Evolutionary conservation across 2,329 filamentous ascomycete genomes (phyloP), one percentile per base, ranked within the genome.

Genomic region (Nigrospora sphaerica): DNA sequence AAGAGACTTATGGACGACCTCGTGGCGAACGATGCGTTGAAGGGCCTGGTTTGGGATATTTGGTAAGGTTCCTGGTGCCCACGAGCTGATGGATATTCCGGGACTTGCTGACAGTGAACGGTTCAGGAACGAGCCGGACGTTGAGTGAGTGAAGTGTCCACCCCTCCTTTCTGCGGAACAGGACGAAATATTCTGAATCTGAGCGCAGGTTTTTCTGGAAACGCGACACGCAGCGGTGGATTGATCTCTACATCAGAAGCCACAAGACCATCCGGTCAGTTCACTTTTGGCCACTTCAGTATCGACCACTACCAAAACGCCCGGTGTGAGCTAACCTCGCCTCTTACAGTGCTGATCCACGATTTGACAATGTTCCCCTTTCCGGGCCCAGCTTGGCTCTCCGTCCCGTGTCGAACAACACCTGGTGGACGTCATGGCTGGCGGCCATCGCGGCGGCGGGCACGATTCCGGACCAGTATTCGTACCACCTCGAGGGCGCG

Each of bases 1-100:
- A 49, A 53, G 9, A 56, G 52, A 9, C 45, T 67, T 11, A 47
- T 60, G 46, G 49, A 50, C 7, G 63, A 60, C 39, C 46, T 58
- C 16, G 57, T 52, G 43, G 52, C 51, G 18, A 64, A 64, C 55
- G 54, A 54, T 42, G 53, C 44, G 54, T 55, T 57, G 53, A 54
- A 57, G 13, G 48, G 48, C 2, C 41, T 50, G 16, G 48, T 48
- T 4, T 49, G 41, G 17, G 48, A 50, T 17, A 48, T 50, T 12
- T 48, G 48, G 48, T 49, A 49, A 42, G 40, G 7, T 9, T 9
- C 23, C 23, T 28, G 7, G 23, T 28, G 23, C 2, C 23, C 23
- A 6, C 7, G 23, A 10, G 23, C 6, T 28, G 10, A 10, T 28
- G 23, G 23, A 10, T 5, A 2, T 28, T 10, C 19, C 6, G 19